phyloP scores from a whole-genome alignment of 768 basidiomycete species.

The Phanerochaete carnosa region DNA sequence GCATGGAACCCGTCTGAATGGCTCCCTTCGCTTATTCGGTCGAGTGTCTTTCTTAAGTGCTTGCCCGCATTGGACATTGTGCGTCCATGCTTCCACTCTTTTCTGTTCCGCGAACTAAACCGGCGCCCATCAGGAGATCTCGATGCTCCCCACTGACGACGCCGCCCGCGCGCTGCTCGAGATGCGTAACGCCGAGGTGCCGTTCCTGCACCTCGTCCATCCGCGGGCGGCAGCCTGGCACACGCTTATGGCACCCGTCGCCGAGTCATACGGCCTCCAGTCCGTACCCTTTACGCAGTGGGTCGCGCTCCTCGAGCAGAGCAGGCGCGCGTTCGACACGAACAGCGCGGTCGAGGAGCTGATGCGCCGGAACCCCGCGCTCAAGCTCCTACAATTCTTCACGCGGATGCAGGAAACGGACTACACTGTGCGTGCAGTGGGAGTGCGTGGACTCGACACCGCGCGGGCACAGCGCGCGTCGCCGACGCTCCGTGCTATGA shows the following conservation, averaged over 20 bases:
- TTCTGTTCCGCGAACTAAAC: neutral
- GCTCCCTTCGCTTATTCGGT: constrained; percentile 32
- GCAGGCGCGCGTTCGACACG: neutral
- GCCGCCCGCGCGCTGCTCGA: constrained; percentile 26
- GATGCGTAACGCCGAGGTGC: constrained; percentile 5
- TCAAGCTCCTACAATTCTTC: constrained; percentile 21
- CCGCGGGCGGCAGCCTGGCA: constrained; percentile 22
- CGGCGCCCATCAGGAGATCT: constrained; percentile 8
- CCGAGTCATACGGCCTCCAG: constrained; percentile 18
- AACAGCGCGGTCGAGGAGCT: constrained; percentile 7
- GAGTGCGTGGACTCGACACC: constrained; percentile 13
- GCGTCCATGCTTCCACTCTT: neutral
- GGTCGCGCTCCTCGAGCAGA: constrained; percentile 15
- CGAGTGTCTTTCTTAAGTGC: constrained; percentile 9
- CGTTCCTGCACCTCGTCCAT: constrained; percentile 21
- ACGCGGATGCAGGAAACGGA: neutral
- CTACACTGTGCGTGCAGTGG: constrained; percentile 3
- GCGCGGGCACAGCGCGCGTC: constrained; percentile 2
- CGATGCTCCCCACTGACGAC: constrained; percentile 25
- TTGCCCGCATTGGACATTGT: constrained; percentile 7
- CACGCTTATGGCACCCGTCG: constrained; percentile 13
- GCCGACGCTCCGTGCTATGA: neutral
- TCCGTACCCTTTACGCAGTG: constrained; percentile 26
- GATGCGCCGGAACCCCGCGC: constrained; percentile 16
- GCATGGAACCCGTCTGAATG: constrained; percentile 37